Percentiles rank a stretch among this genome's conserved stretches.
phyloP scores from a whole-genome alignment of 371 early-diverging fungal genomes.

The Mucor velutinosus region DNA sequence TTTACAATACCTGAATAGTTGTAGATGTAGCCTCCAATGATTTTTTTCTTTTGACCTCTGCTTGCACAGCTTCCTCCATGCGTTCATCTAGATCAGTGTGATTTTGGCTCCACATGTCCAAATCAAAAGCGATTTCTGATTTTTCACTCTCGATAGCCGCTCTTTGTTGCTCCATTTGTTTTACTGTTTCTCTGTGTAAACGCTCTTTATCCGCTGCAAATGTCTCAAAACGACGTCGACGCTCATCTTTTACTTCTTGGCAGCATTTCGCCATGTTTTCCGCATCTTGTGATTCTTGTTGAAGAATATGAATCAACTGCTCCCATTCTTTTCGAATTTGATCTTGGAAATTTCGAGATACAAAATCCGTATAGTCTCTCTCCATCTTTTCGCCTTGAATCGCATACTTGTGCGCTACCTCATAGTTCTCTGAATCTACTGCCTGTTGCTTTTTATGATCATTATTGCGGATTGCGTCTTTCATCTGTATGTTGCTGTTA shows the following conservation, averaged over 20 bases:
- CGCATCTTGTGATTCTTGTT: neutral
- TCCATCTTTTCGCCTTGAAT: neutral
- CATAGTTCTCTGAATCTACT: neutral
- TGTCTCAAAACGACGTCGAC: neutral
- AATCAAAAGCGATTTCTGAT: slow-evolving; percentile 15
- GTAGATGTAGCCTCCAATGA: neutral
- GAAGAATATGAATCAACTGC: neutral
- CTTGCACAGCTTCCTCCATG: slow-evolving; percentile 14
- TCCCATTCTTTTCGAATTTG: neutral
- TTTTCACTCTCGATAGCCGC: neutral
- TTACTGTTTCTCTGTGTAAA: neutral
- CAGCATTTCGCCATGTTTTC: neutral
- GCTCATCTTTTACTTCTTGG: neutral
- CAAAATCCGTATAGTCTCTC: neutral
- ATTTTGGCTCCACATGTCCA: slow-evolving; percentile 14
- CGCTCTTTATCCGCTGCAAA: neutral
- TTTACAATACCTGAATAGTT: neutral
- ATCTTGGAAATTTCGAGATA: neutral
- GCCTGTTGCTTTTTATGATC: neutral
- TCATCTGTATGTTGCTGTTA: neutral
- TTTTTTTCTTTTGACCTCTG: neutral
- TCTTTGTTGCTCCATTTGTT: neutral
- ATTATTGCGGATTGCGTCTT: neutral
- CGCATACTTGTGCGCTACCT: neutral
- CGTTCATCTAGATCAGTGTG: slow-evolving; percentile 11